phyloP scores from a whole-genome alignment of 2,329 filamentous ascomycete genomes.

The Gyromitra esculenta region DNA sequence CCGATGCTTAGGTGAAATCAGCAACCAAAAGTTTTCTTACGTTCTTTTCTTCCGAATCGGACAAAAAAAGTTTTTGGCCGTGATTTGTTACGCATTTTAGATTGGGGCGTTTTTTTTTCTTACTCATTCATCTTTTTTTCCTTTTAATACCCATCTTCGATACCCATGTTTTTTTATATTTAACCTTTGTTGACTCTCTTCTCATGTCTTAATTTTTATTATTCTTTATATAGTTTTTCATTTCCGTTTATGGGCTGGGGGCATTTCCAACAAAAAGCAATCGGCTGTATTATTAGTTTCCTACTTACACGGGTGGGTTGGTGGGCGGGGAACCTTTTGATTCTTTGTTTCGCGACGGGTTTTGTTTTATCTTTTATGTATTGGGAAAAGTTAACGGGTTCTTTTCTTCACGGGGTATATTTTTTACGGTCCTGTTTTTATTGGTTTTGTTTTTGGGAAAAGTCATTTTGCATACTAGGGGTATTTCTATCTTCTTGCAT shows the following conservation, averaged over 20 bases:
- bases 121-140: conserved; percentile 50
- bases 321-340: conserved; percentile 45
- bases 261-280: conserved; percentile 53
- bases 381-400: conserved; percentile 51
- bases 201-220: conserved; percentile 53
- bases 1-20: conserved; percentile 64
- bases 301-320: conserved; percentile 46
- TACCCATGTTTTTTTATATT: conserved; percentile 56
- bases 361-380: conserved; percentile 51
- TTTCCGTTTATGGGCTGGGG: conserved; percentile 52
- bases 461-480: conserved; percentile 48
- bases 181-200: conserved; percentile 54
- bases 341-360: conserved; percentile 48
- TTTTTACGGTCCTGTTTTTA: conserved; percentile 50
- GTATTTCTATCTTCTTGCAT: conserved; percentile 45
- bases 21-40: conserved; percentile 39
- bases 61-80: conserved; percentile 54
- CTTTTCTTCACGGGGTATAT: conserved; percentile 49
- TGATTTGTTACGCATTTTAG: conserved; percentile 45
- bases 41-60: conserved; percentile 51
- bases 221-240: conserved; percentile 49
- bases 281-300: conserved; percentile 54
- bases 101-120: conserved; percentile 54
- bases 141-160: conserved; percentile 52
- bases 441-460: conserved; percentile 49